A percentile compares a stretch with the other conserved stretches of the same genome.
These are phyloP conservation scores for Raddia distichophylla DNA, from an alignment of 176 grass and related monocot genomes.

Conservation along the genomic window DNA sequence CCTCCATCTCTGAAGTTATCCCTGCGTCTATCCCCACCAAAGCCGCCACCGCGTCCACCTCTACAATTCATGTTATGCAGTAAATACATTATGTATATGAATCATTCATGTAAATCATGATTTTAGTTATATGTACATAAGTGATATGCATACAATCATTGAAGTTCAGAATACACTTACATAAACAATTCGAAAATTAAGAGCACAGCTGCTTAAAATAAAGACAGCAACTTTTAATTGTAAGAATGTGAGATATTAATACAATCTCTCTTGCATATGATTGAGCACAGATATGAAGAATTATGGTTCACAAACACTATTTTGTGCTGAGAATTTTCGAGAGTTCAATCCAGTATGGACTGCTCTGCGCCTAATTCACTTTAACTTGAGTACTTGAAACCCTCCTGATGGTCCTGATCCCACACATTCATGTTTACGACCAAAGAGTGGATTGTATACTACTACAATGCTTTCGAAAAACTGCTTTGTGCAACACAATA, in stretches of 20 bases:
- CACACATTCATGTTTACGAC: not conserved
- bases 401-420: not conserved
- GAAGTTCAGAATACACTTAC: not conserved
- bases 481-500: not conserved
- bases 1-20: conserved; percentile 86
- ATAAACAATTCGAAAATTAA: too few relatives aligned
- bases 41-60: conserved; percentile 71
- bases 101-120: conserved; percentile 6
- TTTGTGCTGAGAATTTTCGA: not conserved
- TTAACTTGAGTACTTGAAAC: not conserved
- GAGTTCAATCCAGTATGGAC: not conserved
- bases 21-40: conserved; percentile 83
- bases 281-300: not conserved
- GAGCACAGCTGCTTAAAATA: not conserved
- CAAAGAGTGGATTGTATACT: not conserved
- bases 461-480: not conserved
- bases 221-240: not conserved
- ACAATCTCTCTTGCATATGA: not conserved
- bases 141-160: not conserved
- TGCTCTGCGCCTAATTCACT: not conserved
- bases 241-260: not conserved
- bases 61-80: conserved; percentile 28
- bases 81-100: not conserved
- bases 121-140: not conserved
- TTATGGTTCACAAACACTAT: not conserved